These are phyloP conservation scores for Phlebiopsis gigantea DNA, from an alignment of 768 basidiomycete species.

Conservation along the genomic window DNA sequence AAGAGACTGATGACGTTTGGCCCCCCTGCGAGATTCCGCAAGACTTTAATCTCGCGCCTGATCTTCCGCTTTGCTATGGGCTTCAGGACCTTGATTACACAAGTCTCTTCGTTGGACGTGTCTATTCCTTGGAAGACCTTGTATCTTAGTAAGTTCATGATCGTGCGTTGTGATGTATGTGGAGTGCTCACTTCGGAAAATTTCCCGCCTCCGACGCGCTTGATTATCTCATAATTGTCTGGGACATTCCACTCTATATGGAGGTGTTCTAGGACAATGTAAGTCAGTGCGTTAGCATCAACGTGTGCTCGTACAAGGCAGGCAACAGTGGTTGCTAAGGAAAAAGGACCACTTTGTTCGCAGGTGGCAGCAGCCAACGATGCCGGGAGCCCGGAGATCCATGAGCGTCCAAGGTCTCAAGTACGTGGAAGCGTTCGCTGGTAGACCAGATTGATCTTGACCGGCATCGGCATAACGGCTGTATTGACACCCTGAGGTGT, in stretches of 20 bases:
- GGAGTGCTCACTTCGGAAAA: constrained; percentile 72
- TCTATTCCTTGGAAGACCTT: constrained; percentile 93
- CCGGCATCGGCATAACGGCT: not conserved
- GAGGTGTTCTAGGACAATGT: constrained; percentile 62
- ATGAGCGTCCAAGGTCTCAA: too few species aligned
- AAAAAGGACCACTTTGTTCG: too few species aligned
- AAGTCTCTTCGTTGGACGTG: constrained; percentile 85
- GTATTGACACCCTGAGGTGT: not conserved
- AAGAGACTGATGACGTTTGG: constrained; percentile 90
- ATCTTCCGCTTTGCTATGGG: constrained; percentile 99
- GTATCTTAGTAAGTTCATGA: not conserved
- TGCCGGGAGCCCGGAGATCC: too few species aligned
- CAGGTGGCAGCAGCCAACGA: too few species aligned
- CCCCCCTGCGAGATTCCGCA: constrained; percentile 93
- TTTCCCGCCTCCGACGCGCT: constrained; percentile 91
- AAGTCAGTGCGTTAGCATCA: not conserved
- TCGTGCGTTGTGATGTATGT: not conserved
- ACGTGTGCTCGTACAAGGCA: not conserved
- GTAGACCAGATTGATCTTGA: too few species aligned
- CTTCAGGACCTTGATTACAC: constrained; percentile 97
- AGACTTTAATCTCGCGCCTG: constrained; percentile 96
- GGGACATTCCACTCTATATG: constrained; percentile 94
- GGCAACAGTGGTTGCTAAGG: not conserved
- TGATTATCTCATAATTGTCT: constrained; percentile 94
- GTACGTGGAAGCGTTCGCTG: too few species aligned